Conservation (phyloP, 2,329 filamentous ascomycete species). For the Phialophora expanda region DNA sequence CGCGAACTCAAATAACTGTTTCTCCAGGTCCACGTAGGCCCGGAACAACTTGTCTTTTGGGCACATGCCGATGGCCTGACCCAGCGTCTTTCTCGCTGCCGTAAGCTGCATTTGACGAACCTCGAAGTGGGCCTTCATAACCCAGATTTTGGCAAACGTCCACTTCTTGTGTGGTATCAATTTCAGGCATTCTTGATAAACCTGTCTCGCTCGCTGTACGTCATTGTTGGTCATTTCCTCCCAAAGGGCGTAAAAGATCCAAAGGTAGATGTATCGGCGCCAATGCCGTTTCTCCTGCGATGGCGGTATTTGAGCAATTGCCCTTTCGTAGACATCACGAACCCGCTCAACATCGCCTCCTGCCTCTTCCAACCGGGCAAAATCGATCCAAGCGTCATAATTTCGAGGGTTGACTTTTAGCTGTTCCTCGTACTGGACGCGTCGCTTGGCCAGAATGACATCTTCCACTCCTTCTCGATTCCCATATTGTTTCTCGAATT, state of each 20-base stretch:
- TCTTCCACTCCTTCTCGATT: conserved; percentile 93
- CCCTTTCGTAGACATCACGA: conserved; percentile 91
- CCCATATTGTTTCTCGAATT: conserved; percentile 97
- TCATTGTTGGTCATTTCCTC: conserved; percentile 89
- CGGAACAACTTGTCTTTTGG: conserved; percentile 96
- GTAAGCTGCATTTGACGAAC: conserved; percentile 82
- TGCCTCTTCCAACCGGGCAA: conserved; percentile 85
- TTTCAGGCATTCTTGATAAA: conserved; percentile 86
- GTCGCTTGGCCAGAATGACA: conserved; percentile 89
- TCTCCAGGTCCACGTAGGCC: conserved; percentile 90
- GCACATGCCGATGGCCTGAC: conserved; percentile 88
- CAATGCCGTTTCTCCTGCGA: conserved; percentile 97
- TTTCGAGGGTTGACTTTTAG: conserved; percentile 94
- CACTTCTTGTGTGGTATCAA: conserved; percentile 95
- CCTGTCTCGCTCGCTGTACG: conserved; percentile 76
- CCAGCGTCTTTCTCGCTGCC: conserved; percentile 83
- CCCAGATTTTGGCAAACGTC: conserved; percentile 96
- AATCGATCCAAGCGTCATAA: conserved; percentile 98
- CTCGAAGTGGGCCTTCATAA: conserved; percentile 91
- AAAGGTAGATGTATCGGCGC: conserved; percentile 96
- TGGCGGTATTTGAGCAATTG: conserved; percentile 92
- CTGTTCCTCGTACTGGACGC: conserved; percentile 92
- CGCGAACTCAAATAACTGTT: conserved; percentile 91
- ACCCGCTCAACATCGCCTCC: conserved; percentile 81
- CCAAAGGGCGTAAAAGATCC: conserved; percentile 96